These are phyloP conservation scores for Fusarium kyushuense DNA, from an alignment of 2,329 filamentous ascomycete species.

Conservation along the genomic window DNA sequence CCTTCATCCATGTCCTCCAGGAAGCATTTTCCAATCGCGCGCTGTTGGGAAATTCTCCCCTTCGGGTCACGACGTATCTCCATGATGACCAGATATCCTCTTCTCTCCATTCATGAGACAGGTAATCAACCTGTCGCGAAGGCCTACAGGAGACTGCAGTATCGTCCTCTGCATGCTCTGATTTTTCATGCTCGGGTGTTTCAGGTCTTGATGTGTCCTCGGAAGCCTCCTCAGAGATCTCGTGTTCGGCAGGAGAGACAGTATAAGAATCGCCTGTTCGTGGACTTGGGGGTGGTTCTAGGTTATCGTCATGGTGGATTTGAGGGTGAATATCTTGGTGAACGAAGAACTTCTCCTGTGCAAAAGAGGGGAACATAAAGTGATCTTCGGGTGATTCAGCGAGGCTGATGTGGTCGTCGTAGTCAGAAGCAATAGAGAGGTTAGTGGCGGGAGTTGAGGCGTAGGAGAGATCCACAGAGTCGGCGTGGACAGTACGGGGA, in stretches of 20 bases:
- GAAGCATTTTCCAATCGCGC: constrained; percentile 93
- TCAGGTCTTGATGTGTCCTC: constrained; percentile 66
- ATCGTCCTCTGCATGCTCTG: constrained; percentile 80
- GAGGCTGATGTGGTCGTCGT: constrained; percentile 62
- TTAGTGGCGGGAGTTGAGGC: constrained; percentile 73
- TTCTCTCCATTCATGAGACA: constrained; percentile 92
- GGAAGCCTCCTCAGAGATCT: constrained; percentile 57
- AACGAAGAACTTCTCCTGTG: constrained; percentile 60
- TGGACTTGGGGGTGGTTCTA: constrained; percentile 65
- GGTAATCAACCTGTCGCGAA: constrained; percentile 92
- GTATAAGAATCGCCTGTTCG: constrained; percentile 63
- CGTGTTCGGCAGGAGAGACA: constrained; percentile 66
- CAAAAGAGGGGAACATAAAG: constrained; percentile 60
- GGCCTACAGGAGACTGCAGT: constrained; percentile 79
- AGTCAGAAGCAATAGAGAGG: constrained; percentile 70
- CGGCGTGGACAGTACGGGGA: constrained; percentile 63
- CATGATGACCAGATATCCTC: constrained; percentile 98
- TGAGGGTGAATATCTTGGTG: constrained; percentile 45
- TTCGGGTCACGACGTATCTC: constrained; percentile 88
- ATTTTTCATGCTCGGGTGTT: constrained; percentile 61
- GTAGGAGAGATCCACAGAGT: constrained; percentile 68
- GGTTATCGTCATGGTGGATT: constrained; percentile 52
- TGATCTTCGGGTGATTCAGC: constrained; percentile 61
- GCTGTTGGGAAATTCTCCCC: constrained; percentile 82
- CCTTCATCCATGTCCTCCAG: constrained; percentile 96